Evolutionary conservation across 768 basidiomycete genomes (phyloP), one percentile per base, ranked within the genome.

Genomic region (Arthromyces matolae): DNA sequence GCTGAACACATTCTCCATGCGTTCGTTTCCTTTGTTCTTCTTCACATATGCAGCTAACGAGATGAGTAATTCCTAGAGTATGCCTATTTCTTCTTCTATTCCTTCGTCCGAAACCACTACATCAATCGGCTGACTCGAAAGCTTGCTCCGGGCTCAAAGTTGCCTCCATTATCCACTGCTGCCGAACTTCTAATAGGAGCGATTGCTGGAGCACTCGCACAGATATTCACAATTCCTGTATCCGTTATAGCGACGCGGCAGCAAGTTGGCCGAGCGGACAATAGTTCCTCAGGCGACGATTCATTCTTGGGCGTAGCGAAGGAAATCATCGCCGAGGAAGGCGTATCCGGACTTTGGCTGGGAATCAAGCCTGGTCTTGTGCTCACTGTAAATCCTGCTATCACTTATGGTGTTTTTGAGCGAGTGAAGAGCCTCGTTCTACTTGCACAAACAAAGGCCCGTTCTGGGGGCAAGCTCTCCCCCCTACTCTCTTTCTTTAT

Each of bases 21-120:
- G 95, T 93, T 61, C 60, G 91, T 79, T 19, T 18, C n/a, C 25
- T 35, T 28, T 31, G 18, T 45, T 53, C 13, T 13, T 5, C 20
- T 19, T n/a, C n/a, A n/a, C n/a, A n/a, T 13, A 13, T 42, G 8
- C 20, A 36, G 13, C 14, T 28, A 20, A 20, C 18, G 7, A 13
- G 5, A 32, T 43, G 50, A 42, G 57, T 54, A 5, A 27, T 28
- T 9, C 36, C 51, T 53, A 96, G 94, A 96, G 81, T 97, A 94
- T 62, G 95, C 96, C 20, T 99, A 99, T 71, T 99, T 99, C 77
- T 98, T 95, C 78, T 98, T 96, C 73, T 97, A 98, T 65, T 89
- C 93, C 18, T 76, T 93, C 65, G 87, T 98, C 20, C 81, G 96
- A 55, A 81, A 77, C 18, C 77, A 87, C 4, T 93, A 93, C 68